Conservation (phyloP, 371 early-diverging fungal genomes). For the Mucor saturninus region DNA sequence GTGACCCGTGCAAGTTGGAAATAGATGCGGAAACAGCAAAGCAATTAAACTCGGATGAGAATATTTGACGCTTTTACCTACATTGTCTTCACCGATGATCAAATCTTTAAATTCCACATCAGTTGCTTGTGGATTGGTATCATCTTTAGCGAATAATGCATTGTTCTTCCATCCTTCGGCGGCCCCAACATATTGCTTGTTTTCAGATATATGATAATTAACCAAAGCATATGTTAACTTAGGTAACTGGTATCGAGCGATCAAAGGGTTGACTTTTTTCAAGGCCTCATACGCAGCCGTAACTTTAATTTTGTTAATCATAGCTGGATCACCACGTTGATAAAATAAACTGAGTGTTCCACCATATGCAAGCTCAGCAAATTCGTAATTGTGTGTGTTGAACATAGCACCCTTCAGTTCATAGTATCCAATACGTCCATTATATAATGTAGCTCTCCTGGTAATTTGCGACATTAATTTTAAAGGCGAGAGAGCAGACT, state of each 20-base stretch:
- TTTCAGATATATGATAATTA: constrained; percentile 11
- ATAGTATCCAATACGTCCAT: constrained; percentile 6
- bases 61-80: no score
- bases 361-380: constrained; percentile 12
- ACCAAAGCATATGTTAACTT: constrained; percentile 7
- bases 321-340: background rate
- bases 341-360: constrained; percentile 7
- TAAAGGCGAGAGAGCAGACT: constrained; percentile 2
- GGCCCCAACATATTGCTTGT: background rate
- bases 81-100: no score
- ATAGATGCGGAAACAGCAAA: no score
- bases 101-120: no score
- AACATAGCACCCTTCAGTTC: background rate
- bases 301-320: background rate
- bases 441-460: background rate
- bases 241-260: constrained; percentile 1
- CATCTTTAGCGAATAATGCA: background rate
- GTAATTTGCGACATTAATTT: constrained; percentile 12
- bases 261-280: background rate
- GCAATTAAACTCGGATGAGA: no score
- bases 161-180: background rate
- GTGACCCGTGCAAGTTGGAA: no score
- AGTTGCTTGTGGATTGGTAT: no score
- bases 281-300: background rate
- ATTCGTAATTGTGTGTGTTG: constrained; percentile 9